A percentile compares a stretch with the other conserved stretches of the same genome.
These are phyloP conservation scores for Phytophthora kernoviae DNA, from an alignment of 352 stramenopile genomes.

Conservation along the genomic window DNA sequence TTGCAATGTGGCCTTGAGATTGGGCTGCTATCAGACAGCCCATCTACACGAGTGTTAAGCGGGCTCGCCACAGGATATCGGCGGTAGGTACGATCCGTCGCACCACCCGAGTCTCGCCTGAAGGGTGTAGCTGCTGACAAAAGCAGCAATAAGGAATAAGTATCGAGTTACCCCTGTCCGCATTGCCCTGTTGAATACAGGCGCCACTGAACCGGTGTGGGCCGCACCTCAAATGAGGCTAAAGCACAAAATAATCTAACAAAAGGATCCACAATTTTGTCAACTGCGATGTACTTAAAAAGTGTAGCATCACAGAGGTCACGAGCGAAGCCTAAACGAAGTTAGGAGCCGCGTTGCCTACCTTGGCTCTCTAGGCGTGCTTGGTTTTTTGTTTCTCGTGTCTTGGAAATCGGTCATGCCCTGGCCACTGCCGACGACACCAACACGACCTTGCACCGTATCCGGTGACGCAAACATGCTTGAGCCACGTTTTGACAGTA, in stretches of 20 bases:
- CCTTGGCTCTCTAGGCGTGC: conserved; percentile 30
- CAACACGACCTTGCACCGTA: conserved; percentile 80
- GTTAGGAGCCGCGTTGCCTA: conserved; percentile 17
- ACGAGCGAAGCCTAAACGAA: conserved; percentile 8
- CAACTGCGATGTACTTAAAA: conserved; percentile 24
- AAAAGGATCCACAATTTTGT: conserved; percentile 28
- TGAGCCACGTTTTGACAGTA: conserved; percentile 77
- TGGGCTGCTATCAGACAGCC: no score
- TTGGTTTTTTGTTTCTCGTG: conserved; percentile 74
- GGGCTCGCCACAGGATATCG: no score
- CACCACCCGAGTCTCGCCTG: no score
- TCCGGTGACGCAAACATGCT: conserved; percentile 92
- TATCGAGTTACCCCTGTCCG: no score
- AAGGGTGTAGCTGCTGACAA: no score
- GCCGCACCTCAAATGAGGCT: no score
- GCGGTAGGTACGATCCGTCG: no score
- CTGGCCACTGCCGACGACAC: conserved; percentile 87
- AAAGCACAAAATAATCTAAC: conserved; percentile 15
- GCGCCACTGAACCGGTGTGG: no score
- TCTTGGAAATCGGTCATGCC: conserved; percentile 87
- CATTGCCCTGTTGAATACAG: no score
- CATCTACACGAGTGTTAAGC: no score
- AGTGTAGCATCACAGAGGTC: conserved; percentile 24
- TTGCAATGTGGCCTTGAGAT: conserved; percentile 32
- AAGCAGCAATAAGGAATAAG: no score